These are phyloP conservation scores for Vickermania ingenoplastis DNA, from an alignment of 208 protist genomes.

Conservation along the genomic window DNA sequence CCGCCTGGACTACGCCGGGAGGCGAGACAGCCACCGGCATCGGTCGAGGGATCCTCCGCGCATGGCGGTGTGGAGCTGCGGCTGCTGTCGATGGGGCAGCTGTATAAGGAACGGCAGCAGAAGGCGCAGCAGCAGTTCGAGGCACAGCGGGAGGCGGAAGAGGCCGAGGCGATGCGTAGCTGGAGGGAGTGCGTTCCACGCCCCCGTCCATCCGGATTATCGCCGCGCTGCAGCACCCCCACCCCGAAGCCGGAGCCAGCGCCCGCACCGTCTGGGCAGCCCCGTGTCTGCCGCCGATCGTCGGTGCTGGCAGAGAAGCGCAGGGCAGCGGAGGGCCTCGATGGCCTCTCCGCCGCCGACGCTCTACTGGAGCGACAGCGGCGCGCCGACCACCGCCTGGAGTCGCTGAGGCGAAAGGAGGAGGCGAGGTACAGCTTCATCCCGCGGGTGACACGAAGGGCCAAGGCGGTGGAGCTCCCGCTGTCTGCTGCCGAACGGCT, in stretches of 20 bases:
- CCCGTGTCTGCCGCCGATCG: not conserved
- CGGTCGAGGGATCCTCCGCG: no score
- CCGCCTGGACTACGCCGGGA: no score
- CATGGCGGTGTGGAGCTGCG: conserved; percentile 40
- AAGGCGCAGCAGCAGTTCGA: conserved; percentile 7
- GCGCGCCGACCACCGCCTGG: not conserved
- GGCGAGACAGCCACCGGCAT: no score
- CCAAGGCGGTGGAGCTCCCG: conserved; percentile 12
- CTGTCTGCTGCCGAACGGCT: conserved; percentile 21
- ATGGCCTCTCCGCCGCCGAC: not conserved
- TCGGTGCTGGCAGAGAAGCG: conserved; percentile 5
- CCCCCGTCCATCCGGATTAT: no score
- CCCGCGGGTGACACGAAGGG: conserved; percentile 13
- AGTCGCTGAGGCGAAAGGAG: conserved; percentile 5
- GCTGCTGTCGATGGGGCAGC: conserved; percentile 27
- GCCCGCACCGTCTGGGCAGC: not conserved
- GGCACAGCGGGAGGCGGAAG: not conserved
- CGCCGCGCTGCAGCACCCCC: no score
- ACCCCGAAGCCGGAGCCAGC: no score
- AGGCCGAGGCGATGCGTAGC: not conserved
- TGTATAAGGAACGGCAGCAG: conserved; percentile 13
- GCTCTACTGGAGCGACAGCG: not conserved
- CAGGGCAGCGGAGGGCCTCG: conserved; percentile 2
- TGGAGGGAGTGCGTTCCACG: not conserved
- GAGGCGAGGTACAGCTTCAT: not conserved